Conservation (phyloP, 495 filamentous ascomycete genomes). For the Pyrenopolyporus hunteri region DNA sequence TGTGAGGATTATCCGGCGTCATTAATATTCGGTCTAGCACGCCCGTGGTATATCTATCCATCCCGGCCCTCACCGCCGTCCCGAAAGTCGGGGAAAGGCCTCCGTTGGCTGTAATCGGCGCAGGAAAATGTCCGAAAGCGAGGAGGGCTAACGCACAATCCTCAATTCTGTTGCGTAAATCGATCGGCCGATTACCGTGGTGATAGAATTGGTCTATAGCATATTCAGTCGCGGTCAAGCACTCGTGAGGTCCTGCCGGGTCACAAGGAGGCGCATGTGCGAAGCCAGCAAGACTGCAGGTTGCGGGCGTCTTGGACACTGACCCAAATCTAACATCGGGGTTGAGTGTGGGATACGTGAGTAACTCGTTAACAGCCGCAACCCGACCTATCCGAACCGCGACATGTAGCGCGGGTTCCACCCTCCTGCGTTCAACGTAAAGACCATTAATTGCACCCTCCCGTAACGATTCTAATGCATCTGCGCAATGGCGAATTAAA, state of each 20-base stretch:
- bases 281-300: not conserved
- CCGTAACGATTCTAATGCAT: not conserved
- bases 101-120: not conserved
- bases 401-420: constrained; percentile 3
- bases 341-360: too few species aligned
- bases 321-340: too few species aligned
- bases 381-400: not conserved
- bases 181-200: too few species aligned
- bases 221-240: not conserved
- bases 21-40: not conserved
- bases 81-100: too few species aligned
- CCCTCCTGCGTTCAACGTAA: not conserved
- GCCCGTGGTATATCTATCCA: not conserved
- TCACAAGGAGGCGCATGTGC: not conserved
- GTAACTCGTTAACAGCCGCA: not conserved
- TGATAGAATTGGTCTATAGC: not conserved
- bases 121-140: not conserved
- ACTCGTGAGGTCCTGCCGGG: too few species aligned
- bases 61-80: not conserved
- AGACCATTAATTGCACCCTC: not conserved
- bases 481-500: not conserved
- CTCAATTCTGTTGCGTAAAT: not conserved
- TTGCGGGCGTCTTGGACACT: too few species aligned
- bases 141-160: not conserved
- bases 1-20: not conserved